phyloP scores from a whole-genome alignment of 371 early-diverging fungal genomes.

The Mucor plumbeus region DNA sequence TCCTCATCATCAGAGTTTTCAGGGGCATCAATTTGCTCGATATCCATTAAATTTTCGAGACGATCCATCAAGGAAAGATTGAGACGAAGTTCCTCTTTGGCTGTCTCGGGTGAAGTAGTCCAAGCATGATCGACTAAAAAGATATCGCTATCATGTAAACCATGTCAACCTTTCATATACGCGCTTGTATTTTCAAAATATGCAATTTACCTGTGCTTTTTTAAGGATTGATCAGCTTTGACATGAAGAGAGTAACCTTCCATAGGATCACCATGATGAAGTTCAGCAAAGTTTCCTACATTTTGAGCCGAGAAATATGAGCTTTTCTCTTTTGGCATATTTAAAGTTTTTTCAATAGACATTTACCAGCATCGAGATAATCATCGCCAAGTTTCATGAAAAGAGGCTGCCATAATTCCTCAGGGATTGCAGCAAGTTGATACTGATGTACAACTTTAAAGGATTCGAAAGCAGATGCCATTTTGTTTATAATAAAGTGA shows the following conservation, averaged over 20 bases:
- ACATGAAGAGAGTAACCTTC: constrained; percentile 63
- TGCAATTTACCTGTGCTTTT: constrained; percentile 54
- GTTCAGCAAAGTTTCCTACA: constrained; percentile 49
- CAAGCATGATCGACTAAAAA: constrained; percentile 77
- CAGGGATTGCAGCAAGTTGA: constrained; percentile 60
- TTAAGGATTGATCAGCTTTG: constrained; percentile 52
- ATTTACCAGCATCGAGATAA: constrained; percentile 64
- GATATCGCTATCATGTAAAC: constrained; percentile 53
- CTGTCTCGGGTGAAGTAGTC: constrained; percentile 70
- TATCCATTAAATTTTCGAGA: constrained; percentile 67
- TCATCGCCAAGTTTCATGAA: constrained; percentile 67
- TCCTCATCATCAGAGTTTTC: constrained; percentile 39
- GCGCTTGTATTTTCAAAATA: background rate
- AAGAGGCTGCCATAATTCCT: constrained; percentile 66
- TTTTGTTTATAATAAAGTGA: background rate
- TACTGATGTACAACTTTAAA: constrained; percentile 68
- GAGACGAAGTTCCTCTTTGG: constrained; percentile 56
- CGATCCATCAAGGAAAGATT: constrained; percentile 64
- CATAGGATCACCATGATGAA: constrained; percentile 63
- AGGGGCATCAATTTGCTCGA: constrained; percentile 54
- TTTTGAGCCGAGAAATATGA: background rate
- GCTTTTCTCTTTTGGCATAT: background rate
- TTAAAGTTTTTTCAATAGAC: background rate
- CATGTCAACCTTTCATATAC: background rate
- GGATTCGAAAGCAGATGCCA: constrained; percentile 50